Conservation (phyloP, 257 asterid species). For the Nicotiana undulata region DNA sequence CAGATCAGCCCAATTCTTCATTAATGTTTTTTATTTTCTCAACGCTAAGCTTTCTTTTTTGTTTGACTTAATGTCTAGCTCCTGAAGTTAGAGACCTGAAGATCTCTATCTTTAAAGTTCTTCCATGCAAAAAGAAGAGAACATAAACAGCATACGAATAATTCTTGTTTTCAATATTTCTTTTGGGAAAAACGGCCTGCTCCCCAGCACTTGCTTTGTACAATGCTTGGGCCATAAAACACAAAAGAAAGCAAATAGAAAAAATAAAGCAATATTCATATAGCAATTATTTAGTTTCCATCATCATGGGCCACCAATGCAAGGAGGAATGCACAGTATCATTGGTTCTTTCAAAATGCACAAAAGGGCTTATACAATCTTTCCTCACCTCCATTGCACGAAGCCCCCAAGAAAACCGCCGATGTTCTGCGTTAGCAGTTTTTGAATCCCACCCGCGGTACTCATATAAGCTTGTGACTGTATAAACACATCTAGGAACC, state of each 20-base stretch:
- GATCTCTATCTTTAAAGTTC: neutral
- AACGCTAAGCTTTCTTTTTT: neutral
- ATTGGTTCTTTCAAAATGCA: neutral
- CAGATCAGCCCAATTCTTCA: neutral
- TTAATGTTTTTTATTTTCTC: neutral
- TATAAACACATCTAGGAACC: conserved; percentile 78
- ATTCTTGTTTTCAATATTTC: neutral
- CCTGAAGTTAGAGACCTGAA: neutral
- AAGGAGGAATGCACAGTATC: neutral
- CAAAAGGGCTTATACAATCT: neutral
- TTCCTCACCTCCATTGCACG: conserved; percentile 56
- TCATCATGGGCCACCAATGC: neutral
- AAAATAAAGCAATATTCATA: neutral
- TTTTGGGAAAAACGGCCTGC: neutral
- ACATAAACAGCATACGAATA: neutral
- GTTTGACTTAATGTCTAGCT: neutral
- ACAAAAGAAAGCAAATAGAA: neutral
- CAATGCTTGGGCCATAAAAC: neutral
- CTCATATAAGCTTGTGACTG: conserved; percentile 65
- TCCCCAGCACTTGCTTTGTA: neutral
- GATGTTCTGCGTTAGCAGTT: conserved; percentile 64
- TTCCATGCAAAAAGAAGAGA: neutral
- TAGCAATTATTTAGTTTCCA: neutral
- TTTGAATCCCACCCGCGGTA: conserved; percentile 74
- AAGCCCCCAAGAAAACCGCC: conserved; percentile 74